Evolutionary conservation across 1,139 yeast genomes (phyloP).

Genomic region (Magnusiomyces magnusii): DNA sequence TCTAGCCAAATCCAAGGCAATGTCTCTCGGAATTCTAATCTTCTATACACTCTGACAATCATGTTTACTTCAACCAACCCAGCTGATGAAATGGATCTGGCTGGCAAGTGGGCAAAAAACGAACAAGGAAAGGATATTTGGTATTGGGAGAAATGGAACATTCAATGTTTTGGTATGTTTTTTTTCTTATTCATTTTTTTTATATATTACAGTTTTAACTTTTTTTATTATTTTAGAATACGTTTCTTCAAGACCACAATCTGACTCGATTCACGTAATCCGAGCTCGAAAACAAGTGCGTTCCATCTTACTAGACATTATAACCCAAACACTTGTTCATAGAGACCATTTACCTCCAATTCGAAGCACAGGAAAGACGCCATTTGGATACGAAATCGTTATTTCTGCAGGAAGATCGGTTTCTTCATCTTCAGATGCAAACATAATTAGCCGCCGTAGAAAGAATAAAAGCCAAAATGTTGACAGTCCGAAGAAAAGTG

Average conservation of each 20-base stretch:
- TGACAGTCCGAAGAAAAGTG: not conserved
- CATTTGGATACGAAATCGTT: not conserved
- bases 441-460: not conserved
- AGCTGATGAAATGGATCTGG: not conserved
- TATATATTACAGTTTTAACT: too few species aligned
- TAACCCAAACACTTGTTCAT: conserved; percentile 45
- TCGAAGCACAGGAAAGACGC: not conserved
- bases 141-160: conserved; percentile 1
- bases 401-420: not conserved
- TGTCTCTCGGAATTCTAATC: not conserved
- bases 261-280: not conserved
- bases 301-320: conserved; percentile 39
- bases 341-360: conserved; percentile 70
- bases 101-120: not conserved
- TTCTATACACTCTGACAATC: not conserved
- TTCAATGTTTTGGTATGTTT: conserved; percentile 1
- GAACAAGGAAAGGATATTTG: not conserved
- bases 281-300: conserved; percentile 1
- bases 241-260: not conserved
- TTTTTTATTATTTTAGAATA: conserved; percentile 3
- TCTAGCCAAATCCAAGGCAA: not conserved
- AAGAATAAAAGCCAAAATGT: not conserved
- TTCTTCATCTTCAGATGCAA: not conserved
- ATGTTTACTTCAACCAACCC: not conserved
- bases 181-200: not conserved